phyloP scores from a whole-genome alignment of 1,139 yeast species.

The Pichia sp. region DNA sequence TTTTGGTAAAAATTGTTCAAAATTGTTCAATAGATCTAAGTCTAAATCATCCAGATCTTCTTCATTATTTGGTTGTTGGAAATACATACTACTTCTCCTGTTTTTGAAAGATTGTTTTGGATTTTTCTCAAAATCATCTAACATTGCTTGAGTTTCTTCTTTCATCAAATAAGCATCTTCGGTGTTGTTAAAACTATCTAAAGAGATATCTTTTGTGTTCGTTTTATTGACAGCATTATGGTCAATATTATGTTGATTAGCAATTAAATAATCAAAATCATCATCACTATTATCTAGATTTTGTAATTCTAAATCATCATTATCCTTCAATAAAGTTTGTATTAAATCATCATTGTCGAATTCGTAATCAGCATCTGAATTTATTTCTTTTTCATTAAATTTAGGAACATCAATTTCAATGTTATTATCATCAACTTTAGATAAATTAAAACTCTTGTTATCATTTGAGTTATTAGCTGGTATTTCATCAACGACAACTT shows the following conservation, averaged over 20 bases:
- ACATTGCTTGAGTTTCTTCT: slow-evolving; percentile 43
- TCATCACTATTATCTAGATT: slow-evolving; percentile 51
- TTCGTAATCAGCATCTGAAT: slow-evolving; percentile 65
- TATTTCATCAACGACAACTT: slow-evolving; percentile 38
- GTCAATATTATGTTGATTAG: slow-evolving; percentile 22
- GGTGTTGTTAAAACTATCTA: slow-evolving; percentile 13
- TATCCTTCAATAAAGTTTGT: slow-evolving; percentile 63
- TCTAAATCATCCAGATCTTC: slow-evolving; percentile 30
- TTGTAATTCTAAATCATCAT: slow-evolving; percentile 48
- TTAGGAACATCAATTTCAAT: slow-evolving; percentile 40
- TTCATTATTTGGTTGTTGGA: slow-evolving; percentile 10
- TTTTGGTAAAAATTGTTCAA: slow-evolving; percentile 18
- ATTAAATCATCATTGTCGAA: slow-evolving; percentile 67
- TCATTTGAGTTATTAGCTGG: background rate
- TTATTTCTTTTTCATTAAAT: slow-evolving; percentile 45
- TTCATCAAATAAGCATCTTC: slow-evolving; percentile 33
- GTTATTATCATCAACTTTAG: slow-evolving; percentile 18
- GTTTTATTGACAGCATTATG: slow-evolving; percentile 31
- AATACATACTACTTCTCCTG: slow-evolving; percentile 16
- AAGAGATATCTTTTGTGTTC: slow-evolving; percentile 37
- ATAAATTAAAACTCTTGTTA: too few species aligned
- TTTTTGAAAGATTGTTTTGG: slow-evolving; percentile 19
- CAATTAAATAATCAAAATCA: slow-evolving; percentile 39
- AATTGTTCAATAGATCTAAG: slow-evolving; percentile 16
- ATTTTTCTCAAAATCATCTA: slow-evolving; percentile 35